A percentile compares a stretch with the other conserved stretches of the same genome.
Evolutionary conservation across 768 basidiomycete genomes (phyloP).

Genomic region (Dacryopinax primogenitus): DNA sequence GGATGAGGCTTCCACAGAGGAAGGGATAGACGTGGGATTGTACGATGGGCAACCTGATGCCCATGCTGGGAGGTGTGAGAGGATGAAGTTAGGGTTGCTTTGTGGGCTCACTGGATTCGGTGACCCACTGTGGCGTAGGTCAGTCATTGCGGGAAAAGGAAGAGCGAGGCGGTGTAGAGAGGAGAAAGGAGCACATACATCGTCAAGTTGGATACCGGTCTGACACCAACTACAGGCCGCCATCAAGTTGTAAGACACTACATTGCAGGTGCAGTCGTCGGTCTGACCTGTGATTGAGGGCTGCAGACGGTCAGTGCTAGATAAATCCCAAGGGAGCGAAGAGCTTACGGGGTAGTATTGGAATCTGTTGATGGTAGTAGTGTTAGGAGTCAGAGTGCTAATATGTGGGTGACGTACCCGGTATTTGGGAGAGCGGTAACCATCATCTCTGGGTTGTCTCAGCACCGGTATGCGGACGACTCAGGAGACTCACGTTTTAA

Average conservation of each 20-base stretch:
- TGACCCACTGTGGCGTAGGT: background rate
- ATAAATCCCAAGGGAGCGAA: background rate
- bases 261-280: conserved; percentile 13
- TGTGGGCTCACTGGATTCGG: background rate
- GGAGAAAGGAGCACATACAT: background rate
- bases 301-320: background rate
- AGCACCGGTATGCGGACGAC: background rate
- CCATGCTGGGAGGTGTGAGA: background rate
- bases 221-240: conserved; percentile 13
- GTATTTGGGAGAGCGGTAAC: background rate
- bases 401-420: background rate
- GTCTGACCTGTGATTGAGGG: background rate
- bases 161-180: too few species aligned
- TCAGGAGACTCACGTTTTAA: background rate
- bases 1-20: background rate
- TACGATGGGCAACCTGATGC: background rate
- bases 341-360: background rate
- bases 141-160: background rate
- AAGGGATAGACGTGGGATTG: background rate
- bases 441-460: background rate
- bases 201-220: background rate
- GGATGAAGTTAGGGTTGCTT: background rate
- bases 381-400: background rate
- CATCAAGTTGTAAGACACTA: conserved; percentile 12
- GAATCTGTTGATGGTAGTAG: background rate